Conservation (phyloP, 768 basidiomycete species). For the Phaeolepiota aurea region DNA sequence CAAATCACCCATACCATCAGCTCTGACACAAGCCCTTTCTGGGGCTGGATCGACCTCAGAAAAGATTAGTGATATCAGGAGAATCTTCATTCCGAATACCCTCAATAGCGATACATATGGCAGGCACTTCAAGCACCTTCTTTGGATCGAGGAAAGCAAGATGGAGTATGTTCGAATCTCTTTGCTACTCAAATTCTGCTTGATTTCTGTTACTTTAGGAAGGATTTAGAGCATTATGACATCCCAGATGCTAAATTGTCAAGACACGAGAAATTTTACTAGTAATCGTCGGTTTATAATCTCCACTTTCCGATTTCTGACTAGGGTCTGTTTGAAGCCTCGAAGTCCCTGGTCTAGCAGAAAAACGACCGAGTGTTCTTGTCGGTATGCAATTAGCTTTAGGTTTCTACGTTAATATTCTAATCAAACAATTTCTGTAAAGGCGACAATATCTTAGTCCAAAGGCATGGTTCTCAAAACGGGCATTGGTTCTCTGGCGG, state of each 20-base stretch:
- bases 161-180: slow-evolving; percentile 25
- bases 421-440: background rate
- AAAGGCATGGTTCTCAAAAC: slow-evolving; percentile 23
- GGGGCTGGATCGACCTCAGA: slow-evolving; percentile 17
- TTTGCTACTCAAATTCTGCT: background rate
- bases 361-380: slow-evolving; percentile 49
- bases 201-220: slow-evolving; percentile 15
- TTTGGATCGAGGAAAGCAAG: slow-evolving; percentile 48
- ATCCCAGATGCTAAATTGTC: slow-evolving; percentile 23
- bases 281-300: slow-evolving; percentile 18
- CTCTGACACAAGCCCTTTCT: slow-evolving; percentile 20
- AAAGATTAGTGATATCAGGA: slow-evolving; percentile 20
- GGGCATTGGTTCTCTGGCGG: slow-evolving; percentile 52
- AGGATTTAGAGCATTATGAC: slow-evolving; percentile 29
- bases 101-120: slow-evolving; percentile 32
- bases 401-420: background rate
- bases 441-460: slow-evolving; percentile 51
- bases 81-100: slow-evolving; percentile 28
- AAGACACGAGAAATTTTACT: slow-evolving; percentile 24
- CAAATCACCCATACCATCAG: slow-evolving; percentile 26
- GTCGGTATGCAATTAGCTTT: slow-evolving; percentile 28
- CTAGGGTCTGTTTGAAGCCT: slow-evolving; percentile 10
- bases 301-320: background rate
- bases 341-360: slow-evolving; percentile 37
- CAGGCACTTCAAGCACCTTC: slow-evolving; percentile 37